These are phyloP conservation scores for Saccharomycopsis schoenii DNA, from an alignment of 805 yeast species.

Conservation along the genomic window DNA sequence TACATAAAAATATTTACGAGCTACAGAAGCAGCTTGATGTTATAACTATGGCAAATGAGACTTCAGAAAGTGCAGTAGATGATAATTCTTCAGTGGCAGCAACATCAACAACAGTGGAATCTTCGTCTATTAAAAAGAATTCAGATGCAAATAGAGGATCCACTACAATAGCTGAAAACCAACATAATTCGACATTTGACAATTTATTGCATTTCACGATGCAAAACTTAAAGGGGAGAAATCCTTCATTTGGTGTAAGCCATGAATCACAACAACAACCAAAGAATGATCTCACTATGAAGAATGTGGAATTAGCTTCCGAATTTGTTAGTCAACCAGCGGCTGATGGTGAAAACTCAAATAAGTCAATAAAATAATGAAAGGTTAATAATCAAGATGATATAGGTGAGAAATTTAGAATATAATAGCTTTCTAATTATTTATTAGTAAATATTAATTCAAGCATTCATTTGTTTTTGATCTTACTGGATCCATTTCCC, in stretches of 20 bases:
- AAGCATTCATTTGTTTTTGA: too few species aligned
- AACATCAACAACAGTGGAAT: not conserved
- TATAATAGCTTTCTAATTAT: too few species aligned
- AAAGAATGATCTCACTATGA: not conserved
- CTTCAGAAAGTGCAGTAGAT: not conserved
- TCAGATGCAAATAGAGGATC: not conserved
- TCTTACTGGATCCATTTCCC: too few species aligned
- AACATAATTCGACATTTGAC: not conserved
- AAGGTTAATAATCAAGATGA: too few species aligned
- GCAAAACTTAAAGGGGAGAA: not conserved
- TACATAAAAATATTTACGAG: conserved; percentile 1
- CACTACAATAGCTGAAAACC: not conserved
- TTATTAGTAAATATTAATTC: too few species aligned
- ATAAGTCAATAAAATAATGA: not conserved
- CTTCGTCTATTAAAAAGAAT: not conserved
- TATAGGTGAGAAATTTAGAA: too few species aligned
- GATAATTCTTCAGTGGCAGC: not conserved
- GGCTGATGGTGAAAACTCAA: not conserved
- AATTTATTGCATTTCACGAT: conserved; percentile 3
- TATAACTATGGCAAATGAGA: not conserved
- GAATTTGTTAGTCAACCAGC: not conserved
- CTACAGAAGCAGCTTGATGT: not conserved
- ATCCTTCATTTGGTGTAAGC: not conserved
- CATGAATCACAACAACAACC: not conserved
- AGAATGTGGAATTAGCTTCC: not conserved